Percentiles rank a stretch among this genome's conserved stretches.
phyloP scores from a whole-genome alignment of 345 rosid species.

The Tarenaya hassleriana region DNA sequence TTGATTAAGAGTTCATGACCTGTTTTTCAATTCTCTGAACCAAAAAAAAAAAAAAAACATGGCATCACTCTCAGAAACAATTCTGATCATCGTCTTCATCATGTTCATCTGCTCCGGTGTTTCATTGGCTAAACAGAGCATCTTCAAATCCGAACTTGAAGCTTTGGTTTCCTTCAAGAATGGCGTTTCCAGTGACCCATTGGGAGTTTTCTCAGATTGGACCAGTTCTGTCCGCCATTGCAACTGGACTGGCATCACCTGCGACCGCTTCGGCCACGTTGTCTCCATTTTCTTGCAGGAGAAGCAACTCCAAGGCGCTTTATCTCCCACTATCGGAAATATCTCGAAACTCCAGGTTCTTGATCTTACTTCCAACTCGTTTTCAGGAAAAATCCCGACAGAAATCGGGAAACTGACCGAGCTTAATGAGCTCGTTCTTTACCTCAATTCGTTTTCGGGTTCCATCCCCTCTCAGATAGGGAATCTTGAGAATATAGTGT shows the following conservation, averaged over 20 bases:
- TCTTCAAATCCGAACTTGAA: conserved; percentile 35
- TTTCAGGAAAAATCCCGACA: conserved; percentile 52
- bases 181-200: conserved; percentile 49
- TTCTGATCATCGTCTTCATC: conserved; percentile 18
- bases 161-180: conserved; percentile 58
- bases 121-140: conserved; percentile 29
- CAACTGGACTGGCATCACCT: conserved; percentile 74
- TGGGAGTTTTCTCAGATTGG: conserved; percentile 55
- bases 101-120: conserved; percentile 20
- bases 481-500: conserved; percentile 41
- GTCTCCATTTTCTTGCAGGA: conserved; percentile 44
- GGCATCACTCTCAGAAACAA: conserved; percentile 21
- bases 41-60: conserved; percentile 24
- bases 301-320: conserved; percentile 57
- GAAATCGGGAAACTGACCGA: conserved; percentile 55
- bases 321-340: conserved; percentile 62
- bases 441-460: conserved; percentile 55
- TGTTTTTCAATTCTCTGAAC: conserved; percentile 14
- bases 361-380: conserved; percentile 56
- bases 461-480: conserved; percentile 55
- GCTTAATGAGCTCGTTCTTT: conserved; percentile 40
- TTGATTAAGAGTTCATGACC: conserved; percentile 10
- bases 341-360: conserved; percentile 86
- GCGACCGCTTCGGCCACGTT: conserved; percentile 43
- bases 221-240: conserved; percentile 45